Evolutionary conservation across 1,139 yeast genomes (phyloP).

Genomic region (Pneumocystis oryctolagi): DNA sequence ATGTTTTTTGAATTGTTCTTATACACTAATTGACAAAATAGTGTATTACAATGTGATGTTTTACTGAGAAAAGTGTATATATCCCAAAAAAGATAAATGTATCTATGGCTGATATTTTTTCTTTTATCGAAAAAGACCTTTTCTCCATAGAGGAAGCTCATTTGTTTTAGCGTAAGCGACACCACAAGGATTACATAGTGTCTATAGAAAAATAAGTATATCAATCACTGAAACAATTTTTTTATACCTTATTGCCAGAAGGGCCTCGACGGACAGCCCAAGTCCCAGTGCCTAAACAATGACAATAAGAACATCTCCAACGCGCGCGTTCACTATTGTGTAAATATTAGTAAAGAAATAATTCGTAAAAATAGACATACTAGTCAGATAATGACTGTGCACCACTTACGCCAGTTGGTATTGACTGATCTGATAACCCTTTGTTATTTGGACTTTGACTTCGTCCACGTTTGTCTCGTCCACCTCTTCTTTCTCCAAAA

Average conservation of each 20-base stretch:
- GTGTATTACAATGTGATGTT: neutral
- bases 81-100: neutral
- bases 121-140: neutral
- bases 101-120: neutral
- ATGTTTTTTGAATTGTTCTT: neutral
- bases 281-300: conserved; percentile 12
- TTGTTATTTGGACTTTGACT: conserved; percentile 1
- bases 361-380: neutral
- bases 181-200: neutral
- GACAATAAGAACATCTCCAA: conserved; percentile 12
- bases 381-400: conserved; percentile 7
- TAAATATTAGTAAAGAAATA: neutral
- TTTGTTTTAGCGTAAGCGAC: neutral
- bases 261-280: conserved; percentile 12
- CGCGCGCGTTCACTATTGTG: conserved; percentile 11
- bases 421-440: conserved; percentile 3
- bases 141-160: neutral
- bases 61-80: neutral
- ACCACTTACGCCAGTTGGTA: conserved; percentile 8
- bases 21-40: neutral
- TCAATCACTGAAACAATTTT: neutral
- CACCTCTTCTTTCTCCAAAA: conserved; percentile 7
- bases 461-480: conserved; percentile 2
- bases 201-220: neutral
- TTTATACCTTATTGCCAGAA: neutral